Evolutionary conservation across 225 moss, liverwort and hornwort species (phyloP).

Genomic region (Physcomitrium patens): DNA sequence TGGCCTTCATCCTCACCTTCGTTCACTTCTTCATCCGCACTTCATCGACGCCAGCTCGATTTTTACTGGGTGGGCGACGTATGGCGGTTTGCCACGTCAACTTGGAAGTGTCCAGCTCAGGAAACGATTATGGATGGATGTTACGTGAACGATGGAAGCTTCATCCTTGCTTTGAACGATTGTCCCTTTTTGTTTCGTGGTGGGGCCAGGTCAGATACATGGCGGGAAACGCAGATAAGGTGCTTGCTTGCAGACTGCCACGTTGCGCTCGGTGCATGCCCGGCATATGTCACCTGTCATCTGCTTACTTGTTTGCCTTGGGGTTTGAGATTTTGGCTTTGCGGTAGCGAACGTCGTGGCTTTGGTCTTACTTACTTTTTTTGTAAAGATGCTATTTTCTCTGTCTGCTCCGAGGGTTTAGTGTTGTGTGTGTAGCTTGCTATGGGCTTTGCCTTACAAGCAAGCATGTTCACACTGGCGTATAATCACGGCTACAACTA

Average conservation of each 20-base stretch:
- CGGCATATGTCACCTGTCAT: slow-evolving; percentile 19
- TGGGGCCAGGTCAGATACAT: too few species aligned
- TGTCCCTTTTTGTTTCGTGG: too few species aligned
- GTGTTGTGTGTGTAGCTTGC: neutral
- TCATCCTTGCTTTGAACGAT: neutral
- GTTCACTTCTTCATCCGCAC: neutral
- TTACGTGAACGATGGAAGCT: neutral
- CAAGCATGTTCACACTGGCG: too few species aligned
- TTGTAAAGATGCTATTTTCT: neutral
- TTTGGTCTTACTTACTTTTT: neutral
- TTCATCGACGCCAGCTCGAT: neutral
- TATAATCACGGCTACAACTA: too few species aligned
- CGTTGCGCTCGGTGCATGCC: neutral
- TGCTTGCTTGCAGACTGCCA: neutral
- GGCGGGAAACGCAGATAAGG: neutral
- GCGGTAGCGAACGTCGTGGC: neutral
- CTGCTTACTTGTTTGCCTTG: slow-evolving; percentile 4
- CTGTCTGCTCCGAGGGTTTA: neutral
- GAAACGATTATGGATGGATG: neutral
- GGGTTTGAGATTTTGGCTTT: too few species aligned
- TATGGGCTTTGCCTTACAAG: neutral
- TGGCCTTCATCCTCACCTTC: too few species aligned
- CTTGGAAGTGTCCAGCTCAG: neutral
- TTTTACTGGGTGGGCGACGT: neutral
- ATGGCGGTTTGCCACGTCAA: neutral